Conservation (phyloP, 352 stramenopile species). For the Phytophthora aleatoria region DNA sequence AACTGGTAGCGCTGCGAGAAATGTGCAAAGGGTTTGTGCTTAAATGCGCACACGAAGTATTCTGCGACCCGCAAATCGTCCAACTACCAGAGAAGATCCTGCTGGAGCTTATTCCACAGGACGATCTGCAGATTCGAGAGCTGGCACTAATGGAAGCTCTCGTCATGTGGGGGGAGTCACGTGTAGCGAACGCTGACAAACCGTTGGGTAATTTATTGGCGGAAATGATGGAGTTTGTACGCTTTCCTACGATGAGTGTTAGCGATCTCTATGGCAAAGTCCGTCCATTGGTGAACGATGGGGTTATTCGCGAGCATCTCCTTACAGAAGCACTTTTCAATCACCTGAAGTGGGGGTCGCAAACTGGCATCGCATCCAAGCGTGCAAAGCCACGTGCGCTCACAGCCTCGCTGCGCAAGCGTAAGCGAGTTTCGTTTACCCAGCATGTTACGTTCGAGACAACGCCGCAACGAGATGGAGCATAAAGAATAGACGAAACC, state of each 20-base stretch:
- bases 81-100: conserved; percentile 84
- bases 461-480: conserved; percentile 26
- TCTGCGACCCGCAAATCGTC: conserved; percentile 75
- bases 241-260: conserved; percentile 89
- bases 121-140: conserved; percentile 88
- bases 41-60: conserved; percentile 82
- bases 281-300: conserved; percentile 65
- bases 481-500: conserved; percentile 10
- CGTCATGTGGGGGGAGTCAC: conserved; percentile 78
- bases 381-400: conserved; percentile 70
- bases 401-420: conserved; percentile 70
- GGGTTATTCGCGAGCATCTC: conserved; percentile 68
- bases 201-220: conserved; percentile 59
- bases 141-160: conserved; percentile 79
- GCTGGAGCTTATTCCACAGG: conserved; percentile 77
- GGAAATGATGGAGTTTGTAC: conserved; percentile 84
- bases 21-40: conserved; percentile 87
- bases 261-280: conserved; percentile 88
- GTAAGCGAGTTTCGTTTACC: conserved; percentile 89
- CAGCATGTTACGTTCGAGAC: conserved; percentile 87
- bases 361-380: conserved; percentile 59
- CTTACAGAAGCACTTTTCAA: conserved; percentile 87
- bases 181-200: conserved; percentile 51
- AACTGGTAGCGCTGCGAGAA: conserved; percentile 72
- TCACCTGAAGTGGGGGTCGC: conserved; percentile 84